phyloP scores from a whole-genome alignment of 2,329 filamentous ascomycete species.

The Daldinia sp. region DNA sequence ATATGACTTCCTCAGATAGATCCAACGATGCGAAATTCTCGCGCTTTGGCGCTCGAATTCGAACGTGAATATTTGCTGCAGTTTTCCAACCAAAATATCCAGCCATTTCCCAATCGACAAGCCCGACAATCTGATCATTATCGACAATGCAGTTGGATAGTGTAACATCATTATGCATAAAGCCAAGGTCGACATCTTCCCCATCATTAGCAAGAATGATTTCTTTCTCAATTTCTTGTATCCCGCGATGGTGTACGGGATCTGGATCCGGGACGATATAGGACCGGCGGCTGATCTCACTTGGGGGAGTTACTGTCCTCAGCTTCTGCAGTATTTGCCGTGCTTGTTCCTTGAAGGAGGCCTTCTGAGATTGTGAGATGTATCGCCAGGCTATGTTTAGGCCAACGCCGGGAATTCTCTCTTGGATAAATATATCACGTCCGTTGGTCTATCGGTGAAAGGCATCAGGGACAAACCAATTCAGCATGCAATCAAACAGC shows the following conservation, averaged over 20 bases:
- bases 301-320: slow-evolving; percentile 10
- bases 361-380: slow-evolving; percentile 31
- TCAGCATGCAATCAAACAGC: background rate
- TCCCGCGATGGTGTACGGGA: slow-evolving; percentile 13
- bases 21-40: slow-evolving; percentile 43
- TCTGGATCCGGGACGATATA: slow-evolving; percentile 28
- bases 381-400: slow-evolving; percentile 41
- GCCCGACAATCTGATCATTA: slow-evolving; percentile 39
- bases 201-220: slow-evolving; percentile 26
- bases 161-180: slow-evolving; percentile 41
- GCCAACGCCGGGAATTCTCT: slow-evolving; percentile 39
- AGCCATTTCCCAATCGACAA: slow-evolving; percentile 43
- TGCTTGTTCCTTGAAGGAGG: slow-evolving; percentile 37
- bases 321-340: slow-evolving; percentile 33
- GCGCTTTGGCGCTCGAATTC: slow-evolving; percentile 44
- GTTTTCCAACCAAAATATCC: slow-evolving; percentile 40
- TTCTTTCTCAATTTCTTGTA: slow-evolving; percentile 18
- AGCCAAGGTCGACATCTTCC: slow-evolving; percentile 29
- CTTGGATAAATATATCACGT: slow-evolving; percentile 31
- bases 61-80: slow-evolving; percentile 48
- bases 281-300: background rate
- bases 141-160: slow-evolving; percentile 41
- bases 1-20: background rate
- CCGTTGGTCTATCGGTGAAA: slow-evolving; percentile 30
- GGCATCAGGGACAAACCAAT: background rate